Evolutionary conservation across 2,329 filamentous ascomycete species (phyloP).

Genomic region (Xylariaceae sp.): DNA sequence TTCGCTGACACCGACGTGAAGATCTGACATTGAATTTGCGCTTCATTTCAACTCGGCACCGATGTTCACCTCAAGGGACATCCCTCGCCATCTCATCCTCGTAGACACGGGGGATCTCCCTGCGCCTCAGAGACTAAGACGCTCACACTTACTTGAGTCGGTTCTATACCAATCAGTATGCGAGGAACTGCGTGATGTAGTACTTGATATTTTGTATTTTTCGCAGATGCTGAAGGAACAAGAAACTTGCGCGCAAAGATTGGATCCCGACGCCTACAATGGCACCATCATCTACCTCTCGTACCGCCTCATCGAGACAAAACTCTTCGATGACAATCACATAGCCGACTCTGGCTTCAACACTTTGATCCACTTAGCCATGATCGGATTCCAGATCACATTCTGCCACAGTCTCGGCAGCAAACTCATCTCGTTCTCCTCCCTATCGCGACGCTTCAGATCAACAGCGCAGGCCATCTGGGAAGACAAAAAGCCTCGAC

Average conservation of each 20-base stretch:
- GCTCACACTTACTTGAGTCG: background rate
- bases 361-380: constrained; percentile 2
- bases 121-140: background rate
- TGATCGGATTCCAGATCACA: constrained; percentile 11
- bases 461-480: no score
- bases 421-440: constrained; percentile 3
- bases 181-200: constrained; percentile 5
- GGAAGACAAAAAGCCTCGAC: background rate
- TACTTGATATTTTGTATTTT: constrained; percentile 7
- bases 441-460: no score
- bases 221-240: constrained; percentile 8
- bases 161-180: constrained; percentile 7
- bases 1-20: constrained; percentile 2
- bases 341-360: background rate
- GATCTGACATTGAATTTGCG: constrained; percentile 15
- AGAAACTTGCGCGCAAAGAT: background rate
- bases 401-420: constrained; percentile 13
- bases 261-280: constrained; percentile 10
- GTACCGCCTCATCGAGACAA: constrained; percentile 11
- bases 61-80: constrained; percentile 10
- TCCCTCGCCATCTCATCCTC: constrained; percentile 8
- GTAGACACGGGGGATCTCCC: no score
- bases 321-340: background rate
- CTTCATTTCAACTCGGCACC: constrained; percentile 8
- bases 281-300: constrained; percentile 8